Evolutionary conservation across 176 grass and related monocot genomes (phyloP).

Genomic region (Lolium rigidum): DNA sequence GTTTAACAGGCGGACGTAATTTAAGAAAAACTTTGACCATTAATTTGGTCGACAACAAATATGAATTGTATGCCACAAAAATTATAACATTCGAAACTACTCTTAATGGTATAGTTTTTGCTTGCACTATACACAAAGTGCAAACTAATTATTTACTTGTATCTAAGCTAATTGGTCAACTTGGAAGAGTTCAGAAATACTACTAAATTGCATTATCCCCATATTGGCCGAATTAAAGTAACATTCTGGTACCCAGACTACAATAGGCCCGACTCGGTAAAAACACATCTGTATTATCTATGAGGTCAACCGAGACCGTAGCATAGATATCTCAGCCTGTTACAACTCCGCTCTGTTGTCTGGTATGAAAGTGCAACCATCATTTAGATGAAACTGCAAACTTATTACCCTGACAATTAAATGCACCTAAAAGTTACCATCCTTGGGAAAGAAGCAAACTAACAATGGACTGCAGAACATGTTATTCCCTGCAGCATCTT

Average conservation of each 20-base stretch:
- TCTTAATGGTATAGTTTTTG: too few relatives aligned
- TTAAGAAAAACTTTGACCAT: neutral
- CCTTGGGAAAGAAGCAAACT: conserved; percentile 34
- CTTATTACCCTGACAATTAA: neutral
- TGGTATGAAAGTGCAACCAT: neutral
- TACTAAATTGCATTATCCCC: neutral
- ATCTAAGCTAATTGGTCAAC: neutral
- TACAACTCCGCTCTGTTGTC: neutral
- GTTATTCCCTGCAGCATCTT: neutral
- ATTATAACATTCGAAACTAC: neutral
- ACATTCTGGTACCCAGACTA: neutral
- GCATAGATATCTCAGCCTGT: neutral
- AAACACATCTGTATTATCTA: conserved; percentile 1
- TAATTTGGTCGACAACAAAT: neutral
- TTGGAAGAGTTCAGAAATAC: conserved; percentile 5
- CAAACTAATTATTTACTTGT: conserved; percentile 18
- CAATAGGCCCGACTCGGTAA: neutral
- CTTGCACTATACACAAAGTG: neutral
- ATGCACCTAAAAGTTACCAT: neutral
- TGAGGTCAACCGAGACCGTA: neutral
- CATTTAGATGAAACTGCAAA: neutral
- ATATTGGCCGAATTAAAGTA: conserved; percentile 5
- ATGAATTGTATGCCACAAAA: too few relatives aligned
- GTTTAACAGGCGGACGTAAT: too few relatives aligned
- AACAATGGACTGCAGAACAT: conserved; percentile 2